Percentiles rank a stretch among this genome's conserved stretches.
phyloP scores from a whole-genome alignment of 2,329 filamentous ascomycete species.

The Calycina herbarum region DNA sequence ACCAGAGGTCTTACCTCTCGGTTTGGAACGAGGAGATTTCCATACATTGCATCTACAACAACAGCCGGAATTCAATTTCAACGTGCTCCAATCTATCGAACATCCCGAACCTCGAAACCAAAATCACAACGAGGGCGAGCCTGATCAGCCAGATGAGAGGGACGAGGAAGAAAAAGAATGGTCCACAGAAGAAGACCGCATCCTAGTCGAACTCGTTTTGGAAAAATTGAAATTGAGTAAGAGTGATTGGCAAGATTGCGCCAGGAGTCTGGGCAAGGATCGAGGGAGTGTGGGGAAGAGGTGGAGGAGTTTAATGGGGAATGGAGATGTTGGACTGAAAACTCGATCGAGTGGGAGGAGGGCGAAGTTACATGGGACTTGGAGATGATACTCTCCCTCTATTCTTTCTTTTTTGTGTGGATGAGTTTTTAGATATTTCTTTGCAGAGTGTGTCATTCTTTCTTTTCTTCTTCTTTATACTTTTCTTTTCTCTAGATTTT shows the following conservation, averaged over 20 bases:
- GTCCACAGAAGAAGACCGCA: conserved; percentile 63
- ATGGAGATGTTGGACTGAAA: conserved; percentile 61
- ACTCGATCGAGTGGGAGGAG: conserved; percentile 42
- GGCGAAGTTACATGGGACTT: conserved; percentile 54
- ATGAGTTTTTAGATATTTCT: background rate
- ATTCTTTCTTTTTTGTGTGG: background rate
- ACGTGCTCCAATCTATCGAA: background rate
- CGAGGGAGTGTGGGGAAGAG: conserved; percentile 55
- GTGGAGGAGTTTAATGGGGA: conserved; percentile 63
- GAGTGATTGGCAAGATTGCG: conserved; percentile 67
- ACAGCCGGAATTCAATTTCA: conserved; percentile 3
- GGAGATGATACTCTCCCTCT: conserved; percentile 44
- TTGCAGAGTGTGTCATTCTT: background rate
- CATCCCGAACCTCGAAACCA: conserved; percentile 19
- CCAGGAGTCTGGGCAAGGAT: conserved; percentile 61
- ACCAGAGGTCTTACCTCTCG: conserved; percentile 59
- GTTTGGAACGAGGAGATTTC: conserved; percentile 59
- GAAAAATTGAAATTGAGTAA: conserved; percentile 66
- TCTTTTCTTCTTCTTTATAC: background rate
- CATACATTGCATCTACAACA: conserved; percentile 48
- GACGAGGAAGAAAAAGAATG: conserved; percentile 42
- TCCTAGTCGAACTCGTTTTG: conserved; percentile 66
- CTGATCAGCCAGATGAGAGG: conserved; percentile 19
- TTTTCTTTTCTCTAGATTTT: too few relatives aligned
- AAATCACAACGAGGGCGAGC: conserved; percentile 25